Evolutionary conservation across 2,329 filamentous ascomycete genomes (phyloP).

Genomic region (Colletotrichum endophyticum): DNA sequence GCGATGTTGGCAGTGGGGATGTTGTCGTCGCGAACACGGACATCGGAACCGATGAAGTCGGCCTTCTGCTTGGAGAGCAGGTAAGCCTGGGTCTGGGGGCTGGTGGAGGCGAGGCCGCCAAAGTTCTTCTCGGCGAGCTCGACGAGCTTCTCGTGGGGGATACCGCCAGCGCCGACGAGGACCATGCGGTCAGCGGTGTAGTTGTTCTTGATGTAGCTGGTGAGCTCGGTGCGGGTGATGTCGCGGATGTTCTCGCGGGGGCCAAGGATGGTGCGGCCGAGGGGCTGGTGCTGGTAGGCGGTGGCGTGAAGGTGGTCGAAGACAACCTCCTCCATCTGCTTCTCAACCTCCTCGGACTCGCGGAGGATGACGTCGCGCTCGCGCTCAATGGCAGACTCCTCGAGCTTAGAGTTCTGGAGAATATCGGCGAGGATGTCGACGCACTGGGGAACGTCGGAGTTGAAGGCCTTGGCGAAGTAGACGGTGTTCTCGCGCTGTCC

Average conservation of each 20-base stretch:
- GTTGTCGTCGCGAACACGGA: constrained; percentile 94
- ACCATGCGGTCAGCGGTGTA: constrained; percentile 99
- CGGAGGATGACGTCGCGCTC: constrained; percentile 98
- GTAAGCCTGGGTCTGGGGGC: constrained; percentile 76
- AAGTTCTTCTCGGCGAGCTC: constrained; percentile 98
- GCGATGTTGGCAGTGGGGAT: constrained; percentile 97
- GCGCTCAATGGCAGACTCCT: constrained; percentile 89
- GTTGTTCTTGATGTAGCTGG: constrained; percentile 98
- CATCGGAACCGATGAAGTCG: constrained; percentile 95
- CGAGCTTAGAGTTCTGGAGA: constrained; percentile 98
- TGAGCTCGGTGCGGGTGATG: constrained; percentile 89
- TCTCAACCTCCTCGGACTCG: constrained; percentile 99
- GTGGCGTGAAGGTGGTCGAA: constrained; percentile 99
- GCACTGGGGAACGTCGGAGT: constrained; percentile 92
- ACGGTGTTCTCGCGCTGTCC: constrained; percentile 95
- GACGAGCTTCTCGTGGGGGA: constrained; percentile 93
- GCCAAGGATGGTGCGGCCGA: constrained; percentile 96
- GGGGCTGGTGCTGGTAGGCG: constrained; percentile 93
- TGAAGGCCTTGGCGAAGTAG: constrained; percentile 99
- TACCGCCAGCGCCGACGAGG: constrained; percentile 90
- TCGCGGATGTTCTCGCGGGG: constrained; percentile 98
- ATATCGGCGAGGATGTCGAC: constrained; percentile 99
- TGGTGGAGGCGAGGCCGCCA: constrained; percentile 75
- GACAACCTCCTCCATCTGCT: constrained; percentile 99
- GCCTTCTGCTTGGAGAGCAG: constrained; percentile 84